Percentiles rank a stretch among this genome's conserved stretches.
Conservation (phyloP, 768 basidiomycete species). For the Mycena maculata region DNA sequence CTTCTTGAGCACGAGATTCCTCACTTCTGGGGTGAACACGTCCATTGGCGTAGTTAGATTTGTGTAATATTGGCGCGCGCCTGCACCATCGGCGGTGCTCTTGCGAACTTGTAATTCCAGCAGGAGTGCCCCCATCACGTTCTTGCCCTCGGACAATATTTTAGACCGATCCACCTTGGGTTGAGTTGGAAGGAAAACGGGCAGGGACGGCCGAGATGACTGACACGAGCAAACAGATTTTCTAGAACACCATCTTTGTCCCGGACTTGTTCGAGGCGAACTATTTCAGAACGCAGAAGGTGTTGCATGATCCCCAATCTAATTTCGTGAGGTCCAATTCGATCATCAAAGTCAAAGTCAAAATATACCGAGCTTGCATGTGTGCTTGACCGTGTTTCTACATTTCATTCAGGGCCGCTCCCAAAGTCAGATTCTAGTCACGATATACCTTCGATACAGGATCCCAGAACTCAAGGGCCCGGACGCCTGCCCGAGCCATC, state of each 20-base stretch:
- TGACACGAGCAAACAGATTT: slow-evolving; percentile 76
- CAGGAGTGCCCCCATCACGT: slow-evolving; percentile 78
- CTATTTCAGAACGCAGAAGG: slow-evolving; percentile 78
- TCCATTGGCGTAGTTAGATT: slow-evolving; percentile 74
- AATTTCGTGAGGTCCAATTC: background rate
- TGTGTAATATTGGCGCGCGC: slow-evolving; percentile 84
- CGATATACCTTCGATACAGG: slow-evolving; percentile 59
- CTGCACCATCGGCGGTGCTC: slow-evolving; percentile 86
- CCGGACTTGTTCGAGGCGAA: slow-evolving; percentile 75
- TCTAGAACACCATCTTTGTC: slow-evolving; percentile 67
- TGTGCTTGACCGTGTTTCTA: slow-evolving; percentile 88
- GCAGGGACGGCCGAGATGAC: slow-evolving; percentile 36
- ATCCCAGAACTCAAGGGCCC: slow-evolving; percentile 86
- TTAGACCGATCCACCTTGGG: slow-evolving; percentile 78
- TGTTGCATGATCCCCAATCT: slow-evolving; percentile 88
- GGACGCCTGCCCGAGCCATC: slow-evolving; percentile 88
- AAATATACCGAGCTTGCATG: slow-evolving; percentile 85
- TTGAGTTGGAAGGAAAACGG: background rate
- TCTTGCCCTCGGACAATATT: slow-evolving; percentile 72
- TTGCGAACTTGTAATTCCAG: slow-evolving; percentile 86
- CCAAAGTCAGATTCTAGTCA: too few species aligned
- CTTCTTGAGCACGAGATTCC: slow-evolving; percentile 81
- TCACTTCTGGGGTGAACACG: slow-evolving; percentile 74
- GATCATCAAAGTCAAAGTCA: background rate
- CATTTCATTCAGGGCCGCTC: too few species aligned